Evolutionary conservation across 2,329 filamentous ascomycete species (phyloP).

Genomic region (Trichoderma citrinoviride): DNA sequence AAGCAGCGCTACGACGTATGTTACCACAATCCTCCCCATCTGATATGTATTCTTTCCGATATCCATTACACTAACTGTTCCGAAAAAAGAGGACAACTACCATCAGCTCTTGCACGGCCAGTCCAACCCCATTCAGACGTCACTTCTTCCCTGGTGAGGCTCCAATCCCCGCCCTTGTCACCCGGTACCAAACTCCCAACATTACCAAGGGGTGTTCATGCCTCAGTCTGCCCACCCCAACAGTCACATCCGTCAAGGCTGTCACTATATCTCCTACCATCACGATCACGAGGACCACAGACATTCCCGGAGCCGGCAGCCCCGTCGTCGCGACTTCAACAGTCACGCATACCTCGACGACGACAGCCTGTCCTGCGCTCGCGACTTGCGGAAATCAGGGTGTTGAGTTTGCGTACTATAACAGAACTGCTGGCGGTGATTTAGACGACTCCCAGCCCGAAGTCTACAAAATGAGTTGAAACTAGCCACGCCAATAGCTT

Average conservation of each 20-base stretch:
- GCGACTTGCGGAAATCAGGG: conserved; percentile 12
- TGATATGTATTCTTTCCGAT: too few species aligned
- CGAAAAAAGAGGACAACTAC: neutral
- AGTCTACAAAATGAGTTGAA: neutral
- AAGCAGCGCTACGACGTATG: neutral
- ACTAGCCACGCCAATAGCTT: too few species aligned
- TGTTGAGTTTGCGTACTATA: conserved; percentile 11
- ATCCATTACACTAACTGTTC: neutral
- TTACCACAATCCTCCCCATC: neutral
- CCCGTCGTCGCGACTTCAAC: neutral
- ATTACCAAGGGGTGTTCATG: conserved; percentile 7
- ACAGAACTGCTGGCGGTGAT: neutral
- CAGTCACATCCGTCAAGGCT: neutral
- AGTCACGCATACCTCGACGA: neutral
- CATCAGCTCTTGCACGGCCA: neutral
- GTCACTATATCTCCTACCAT: neutral
- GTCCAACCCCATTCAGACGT: neutral
- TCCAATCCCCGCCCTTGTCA: neutral
- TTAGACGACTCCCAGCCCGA: neutral
- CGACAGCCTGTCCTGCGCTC: neutral
- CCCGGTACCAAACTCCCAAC: neutral
- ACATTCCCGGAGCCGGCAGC: neutral
- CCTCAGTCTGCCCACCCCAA: neutral
- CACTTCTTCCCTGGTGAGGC: neutral
- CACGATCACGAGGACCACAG: neutral